Base-by-base conservation (phyloP, 2,329 filamentous ascomycete species). In the Aulographum hederae region DNA sequence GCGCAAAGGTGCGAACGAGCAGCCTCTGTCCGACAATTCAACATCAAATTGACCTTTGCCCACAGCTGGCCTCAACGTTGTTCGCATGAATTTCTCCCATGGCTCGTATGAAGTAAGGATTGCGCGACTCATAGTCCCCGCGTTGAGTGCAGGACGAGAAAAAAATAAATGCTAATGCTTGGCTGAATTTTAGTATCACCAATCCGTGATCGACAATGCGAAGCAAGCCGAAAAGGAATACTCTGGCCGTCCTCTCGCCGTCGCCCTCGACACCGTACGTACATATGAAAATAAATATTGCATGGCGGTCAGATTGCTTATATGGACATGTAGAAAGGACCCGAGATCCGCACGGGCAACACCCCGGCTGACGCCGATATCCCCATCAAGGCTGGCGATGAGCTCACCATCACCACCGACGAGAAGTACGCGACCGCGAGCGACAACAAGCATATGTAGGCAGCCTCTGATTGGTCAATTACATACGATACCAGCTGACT, bases 11-110 rank as follows among this genome's bases (percentile, higher is more conserved):
- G 65, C 66, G 10, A 25, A 12, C 21, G 53, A 35, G 48, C 39
- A 19, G 14, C 14, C n/a, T 3, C 14, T 17, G 6, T 3, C 10
- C 15, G 6, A 6, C 18, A 15, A 8, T 30, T 12, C 10, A 29
- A 6, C n/a, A 17, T 8, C 6, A 6, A 27, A 20, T 10, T 17
- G 10, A 34, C 32, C 46, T 43, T 41, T 63, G n/a, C n/a, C n/a
- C n/a, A n/a, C n/a, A n/a, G 78, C 77, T 43, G 89, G 89, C 60
- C 76, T 95, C 50, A 95, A 95, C 62, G 84, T 98, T 45, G 89
- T 95, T 46, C 86, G 89, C 64, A 98, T 98, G 89, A 98, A 98
- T 78, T 95, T 95, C 58, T 93, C 79, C 42, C 81, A 92, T 60
- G 81, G 81, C 49, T 77, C 75, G 44, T 89, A 95, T 60, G 85